Percentiles rank a stretch among this genome's conserved stretches.
phyloP scores from a whole-genome alignment of 176 grass and related monocot genomes.

The Musa troglodytarum region DNA sequence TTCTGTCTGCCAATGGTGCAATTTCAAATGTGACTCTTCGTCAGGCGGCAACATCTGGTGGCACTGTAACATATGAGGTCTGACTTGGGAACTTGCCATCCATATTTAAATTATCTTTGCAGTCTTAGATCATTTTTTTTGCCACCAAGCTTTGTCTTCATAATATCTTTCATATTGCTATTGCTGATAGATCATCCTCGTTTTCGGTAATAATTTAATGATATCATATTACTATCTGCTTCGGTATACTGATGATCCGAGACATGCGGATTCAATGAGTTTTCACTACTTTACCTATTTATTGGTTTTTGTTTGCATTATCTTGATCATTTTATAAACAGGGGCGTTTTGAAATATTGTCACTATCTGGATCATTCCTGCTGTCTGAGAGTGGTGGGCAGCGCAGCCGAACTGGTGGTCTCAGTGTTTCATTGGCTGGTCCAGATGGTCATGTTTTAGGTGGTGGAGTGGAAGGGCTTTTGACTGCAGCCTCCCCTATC shows the following conservation, averaged over 20 bases:
- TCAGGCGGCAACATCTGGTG: constrained; percentile 76
- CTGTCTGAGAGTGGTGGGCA: constrained; percentile 62
- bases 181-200: no score
- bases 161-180: background rate
- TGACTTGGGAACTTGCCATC: background rate
- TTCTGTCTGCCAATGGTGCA: constrained; percentile 87
- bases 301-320: background rate
- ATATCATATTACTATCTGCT: no score
- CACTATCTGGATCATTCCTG: constrained; percentile 67
- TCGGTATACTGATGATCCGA: background rate
- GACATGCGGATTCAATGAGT: background rate
- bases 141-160: no score
- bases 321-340: constrained; percentile 8
- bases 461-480: constrained; percentile 68
- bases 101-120: background rate
- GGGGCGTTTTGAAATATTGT: constrained; percentile 95
- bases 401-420: constrained; percentile 70
- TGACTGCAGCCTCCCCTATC: constrained; percentile 76
- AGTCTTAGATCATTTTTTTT: background rate
- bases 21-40: constrained; percentile 93
- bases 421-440: constrained; percentile 82
- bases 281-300: background rate
- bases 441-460: constrained; percentile 91
- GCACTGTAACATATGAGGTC: constrained; percentile 88
- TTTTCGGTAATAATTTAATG: no score